Percentiles rank a stretch among this genome's conserved stretches.
phyloP scores from a whole-genome alignment of 768 basidiomycete genomes.

The Lenzites betulinus region DNA sequence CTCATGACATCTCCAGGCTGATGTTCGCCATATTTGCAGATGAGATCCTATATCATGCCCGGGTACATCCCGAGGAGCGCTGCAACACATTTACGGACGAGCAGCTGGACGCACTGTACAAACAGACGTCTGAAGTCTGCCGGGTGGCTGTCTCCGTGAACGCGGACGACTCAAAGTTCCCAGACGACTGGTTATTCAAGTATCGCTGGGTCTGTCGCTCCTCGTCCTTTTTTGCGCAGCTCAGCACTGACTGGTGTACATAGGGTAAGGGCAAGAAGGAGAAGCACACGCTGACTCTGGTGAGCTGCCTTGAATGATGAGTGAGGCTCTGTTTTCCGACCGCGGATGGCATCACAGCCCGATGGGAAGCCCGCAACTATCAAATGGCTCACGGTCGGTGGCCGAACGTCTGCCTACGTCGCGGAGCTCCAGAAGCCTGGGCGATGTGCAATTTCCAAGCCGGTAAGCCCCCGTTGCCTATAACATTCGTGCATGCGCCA shows the following conservation, averaged over 20 bases:
- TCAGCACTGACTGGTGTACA: neutral
- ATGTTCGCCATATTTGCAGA: slow-evolving; percentile 38
- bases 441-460: neutral
- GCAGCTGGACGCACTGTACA: slow-evolving; percentile 53
- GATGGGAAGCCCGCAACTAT: slow-evolving; percentile 72
- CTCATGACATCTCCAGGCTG: neutral
- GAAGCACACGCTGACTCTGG: slow-evolving; percentile 50
- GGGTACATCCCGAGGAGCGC: slow-evolving; percentile 71
- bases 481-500: neutral
- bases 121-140: slow-evolving; percentile 57
- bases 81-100: slow-evolving; percentile 54
- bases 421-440: slow-evolving; percentile 54
- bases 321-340: neutral
- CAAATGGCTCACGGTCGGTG: slow-evolving; percentile 74
- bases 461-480: neutral
- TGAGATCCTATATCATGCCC: slow-evolving; percentile 74
- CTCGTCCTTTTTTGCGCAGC: too few relatives aligned
- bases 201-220: slow-evolving; percentile 61
- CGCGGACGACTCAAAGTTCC: slow-evolving; percentile 69
- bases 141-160: slow-evolving; percentile 63
- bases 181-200: slow-evolving; percentile 65
- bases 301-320: too few relatives aligned
- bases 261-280: slow-evolving; percentile 63
- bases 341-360: slow-evolving; percentile 44
- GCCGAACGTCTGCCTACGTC: slow-evolving; percentile 76